Evolutionary conservation across 2,329 filamentous ascomycete species (phyloP).

Genomic region (Stachybotrys elegans): DNA sequence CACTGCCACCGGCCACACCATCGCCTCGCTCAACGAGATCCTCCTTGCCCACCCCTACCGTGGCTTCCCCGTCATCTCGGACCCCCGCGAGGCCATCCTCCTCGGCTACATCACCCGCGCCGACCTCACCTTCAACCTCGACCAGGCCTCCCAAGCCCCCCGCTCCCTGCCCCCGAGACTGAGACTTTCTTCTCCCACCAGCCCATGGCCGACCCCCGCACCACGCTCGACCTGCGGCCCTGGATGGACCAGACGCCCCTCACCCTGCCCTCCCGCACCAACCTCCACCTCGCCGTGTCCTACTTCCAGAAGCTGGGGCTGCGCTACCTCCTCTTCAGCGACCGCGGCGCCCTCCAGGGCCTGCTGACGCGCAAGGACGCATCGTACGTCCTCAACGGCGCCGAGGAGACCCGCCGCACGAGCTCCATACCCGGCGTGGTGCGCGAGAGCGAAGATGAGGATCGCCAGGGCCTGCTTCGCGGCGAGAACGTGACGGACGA

Average conservation of each 20-base stretch:
- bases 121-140: slow-evolving; percentile 77
- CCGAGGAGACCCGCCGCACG: slow-evolving; percentile 53
- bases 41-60: slow-evolving; percentile 73
- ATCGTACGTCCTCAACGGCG: slow-evolving; percentile 85
- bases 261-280: slow-evolving; percentile 72
- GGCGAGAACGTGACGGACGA: slow-evolving; percentile 28
- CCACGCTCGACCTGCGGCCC: slow-evolving; percentile 80
- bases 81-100: slow-evolving; percentile 70
- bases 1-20: slow-evolving; percentile 81
- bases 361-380: slow-evolving; percentile 96
- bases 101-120: slow-evolving; percentile 92
- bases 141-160: slow-evolving; percentile 46
- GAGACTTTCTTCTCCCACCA: slow-evolving; percentile 83
- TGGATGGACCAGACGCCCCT: slow-evolving; percentile 99
- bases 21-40: slow-evolving; percentile 66
- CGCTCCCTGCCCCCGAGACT: slow-evolving; percentile 62
- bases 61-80: slow-evolving; percentile 85
- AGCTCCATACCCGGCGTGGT: slow-evolving; percentile 28
- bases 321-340: slow-evolving; percentile 82
- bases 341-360: slow-evolving; percentile 76
- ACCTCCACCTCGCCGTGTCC: slow-evolving; percentile 76
- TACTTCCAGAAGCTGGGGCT: slow-evolving; percentile 96
- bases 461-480: slow-evolving; percentile 38
- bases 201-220: slow-evolving; percentile 69
- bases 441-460: slow-evolving; percentile 32